Conservation (phyloP, 2,329 filamentous ascomycete species). For the Pseudomassariella vexata region DNA sequence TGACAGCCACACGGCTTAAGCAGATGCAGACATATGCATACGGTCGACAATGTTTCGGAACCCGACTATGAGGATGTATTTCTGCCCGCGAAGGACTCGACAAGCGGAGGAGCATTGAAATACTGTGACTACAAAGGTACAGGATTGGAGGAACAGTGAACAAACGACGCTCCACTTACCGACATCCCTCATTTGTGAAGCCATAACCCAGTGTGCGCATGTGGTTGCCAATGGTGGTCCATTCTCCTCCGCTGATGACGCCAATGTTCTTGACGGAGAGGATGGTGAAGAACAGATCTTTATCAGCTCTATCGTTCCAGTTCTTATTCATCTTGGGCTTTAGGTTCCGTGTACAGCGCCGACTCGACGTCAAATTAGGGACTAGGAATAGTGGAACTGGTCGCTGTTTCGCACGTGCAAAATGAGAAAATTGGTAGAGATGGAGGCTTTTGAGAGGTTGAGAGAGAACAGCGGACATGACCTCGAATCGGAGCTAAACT, state of each 20-base stretch:
- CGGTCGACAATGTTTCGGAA: no score
- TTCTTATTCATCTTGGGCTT: conserved; percentile 49
- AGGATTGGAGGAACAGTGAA: conserved; percentile 4
- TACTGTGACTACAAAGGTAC: not conserved
- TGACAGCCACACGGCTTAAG: no score
- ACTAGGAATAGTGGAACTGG: conserved; percentile 4
- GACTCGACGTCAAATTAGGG: conserved; percentile 2
- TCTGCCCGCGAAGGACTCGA: not conserved
- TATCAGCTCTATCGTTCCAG: conserved; percentile 57
- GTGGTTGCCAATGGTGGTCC: conserved; percentile 55
- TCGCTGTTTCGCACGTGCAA: no score
- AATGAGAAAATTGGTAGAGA: conserved; percentile 4
- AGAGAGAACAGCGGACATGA: conserved; percentile 16
- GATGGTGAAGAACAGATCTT: conserved; percentile 59
- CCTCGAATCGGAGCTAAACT: no score
- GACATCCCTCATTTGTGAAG: conserved; percentile 60
- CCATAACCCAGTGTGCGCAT: conserved; percentile 55
- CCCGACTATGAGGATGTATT: no score
- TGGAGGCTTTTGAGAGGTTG: conserved; percentile 17
- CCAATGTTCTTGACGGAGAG: conserved; percentile 58
- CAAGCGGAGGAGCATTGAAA: conserved; percentile 2
- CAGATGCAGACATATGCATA: no score
- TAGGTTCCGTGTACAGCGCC: no score
- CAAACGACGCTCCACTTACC: conserved; percentile 37
- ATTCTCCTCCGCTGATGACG: conserved; percentile 57